Conservation (phyloP, 83 land plant species). For the Picea abies region DNA sequence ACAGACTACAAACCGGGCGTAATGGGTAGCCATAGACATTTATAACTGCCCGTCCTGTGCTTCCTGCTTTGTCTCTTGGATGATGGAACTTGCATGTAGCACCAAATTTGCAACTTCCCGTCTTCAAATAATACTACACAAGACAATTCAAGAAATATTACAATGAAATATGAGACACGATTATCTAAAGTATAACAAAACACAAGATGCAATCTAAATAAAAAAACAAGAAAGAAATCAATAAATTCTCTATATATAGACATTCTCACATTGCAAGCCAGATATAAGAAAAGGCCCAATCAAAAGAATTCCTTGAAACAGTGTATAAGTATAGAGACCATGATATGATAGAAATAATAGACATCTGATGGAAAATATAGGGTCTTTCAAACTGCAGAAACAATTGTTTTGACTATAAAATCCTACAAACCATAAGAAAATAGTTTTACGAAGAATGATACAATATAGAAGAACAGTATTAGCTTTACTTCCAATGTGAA, state of each 20-base stretch:
- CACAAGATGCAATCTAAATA: neutral
- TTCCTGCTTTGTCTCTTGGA: constrained; percentile 80
- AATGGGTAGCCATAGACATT: constrained; percentile 85
- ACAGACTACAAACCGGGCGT: constrained; percentile 60
- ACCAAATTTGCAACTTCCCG: constrained; percentile 94
- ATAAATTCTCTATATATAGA: neutral
- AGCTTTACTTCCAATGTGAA: neutral
- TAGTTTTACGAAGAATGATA: neutral
- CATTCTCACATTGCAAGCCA: neutral
- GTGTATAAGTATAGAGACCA: neutral
- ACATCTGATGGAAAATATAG: neutral
- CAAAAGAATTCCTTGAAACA: neutral
- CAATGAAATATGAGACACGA: neutral
- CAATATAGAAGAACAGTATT: neutral
- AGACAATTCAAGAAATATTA: constrained; percentile 7
- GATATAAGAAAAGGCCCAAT: neutral
- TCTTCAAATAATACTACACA: constrained; percentile 83
- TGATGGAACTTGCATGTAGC: constrained; percentile 90
- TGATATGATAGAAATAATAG: neutral
- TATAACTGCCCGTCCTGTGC: constrained; percentile 60
- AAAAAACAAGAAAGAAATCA: neutral
- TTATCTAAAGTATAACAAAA: neutral
- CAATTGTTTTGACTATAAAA: neutral
- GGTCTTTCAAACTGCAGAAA: neutral
- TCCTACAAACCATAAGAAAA: neutral